Evolutionary conservation across 176 grass and related monocot species (phyloP).

Genomic region (Rhynchospora pubera): DNA sequence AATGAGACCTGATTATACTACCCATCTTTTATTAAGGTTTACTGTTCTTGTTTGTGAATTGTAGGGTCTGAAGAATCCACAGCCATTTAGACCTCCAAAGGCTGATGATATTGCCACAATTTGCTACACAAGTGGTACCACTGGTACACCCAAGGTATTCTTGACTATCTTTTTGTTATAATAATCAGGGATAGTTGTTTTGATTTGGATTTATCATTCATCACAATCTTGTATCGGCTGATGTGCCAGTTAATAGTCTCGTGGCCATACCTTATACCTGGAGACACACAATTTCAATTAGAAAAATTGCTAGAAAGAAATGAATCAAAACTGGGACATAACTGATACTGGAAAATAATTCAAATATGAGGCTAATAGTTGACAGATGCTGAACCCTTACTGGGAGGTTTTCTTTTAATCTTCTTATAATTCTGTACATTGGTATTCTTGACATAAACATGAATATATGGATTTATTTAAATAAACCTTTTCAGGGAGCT

Average conservation of each 20-base stretch:
- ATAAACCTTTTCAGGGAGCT: conserved; percentile 45
- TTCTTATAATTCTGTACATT: conserved; percentile 2
- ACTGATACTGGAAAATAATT: not conserved
- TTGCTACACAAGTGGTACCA: conserved; percentile 94
- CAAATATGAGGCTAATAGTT: not conserved
- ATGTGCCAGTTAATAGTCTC: not conserved
- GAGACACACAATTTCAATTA: not conserved
- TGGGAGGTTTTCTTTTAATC: not conserved
- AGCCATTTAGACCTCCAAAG: conserved; percentile 59
- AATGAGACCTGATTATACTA: not conserved
- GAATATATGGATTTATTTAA: not conserved
- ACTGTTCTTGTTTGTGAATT: not conserved
- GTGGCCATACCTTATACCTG: not conserved
- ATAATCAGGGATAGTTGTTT: not conserved
- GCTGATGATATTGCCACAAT: conserved; percentile 82
- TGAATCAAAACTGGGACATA: not conserved
- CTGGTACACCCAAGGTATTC: conserved; percentile 68
- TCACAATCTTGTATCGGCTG: not conserved
- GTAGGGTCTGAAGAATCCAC: conserved; percentile 49
- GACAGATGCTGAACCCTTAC: not conserved
- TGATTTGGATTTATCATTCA: not conserved
- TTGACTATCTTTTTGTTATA: not conserved
- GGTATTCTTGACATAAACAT: not conserved
- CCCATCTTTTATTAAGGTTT: not conserved
- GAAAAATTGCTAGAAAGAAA: not conserved